Conservation (phyloP, 352 stramenopile species). For the Globisporangium parvum region DNA sequence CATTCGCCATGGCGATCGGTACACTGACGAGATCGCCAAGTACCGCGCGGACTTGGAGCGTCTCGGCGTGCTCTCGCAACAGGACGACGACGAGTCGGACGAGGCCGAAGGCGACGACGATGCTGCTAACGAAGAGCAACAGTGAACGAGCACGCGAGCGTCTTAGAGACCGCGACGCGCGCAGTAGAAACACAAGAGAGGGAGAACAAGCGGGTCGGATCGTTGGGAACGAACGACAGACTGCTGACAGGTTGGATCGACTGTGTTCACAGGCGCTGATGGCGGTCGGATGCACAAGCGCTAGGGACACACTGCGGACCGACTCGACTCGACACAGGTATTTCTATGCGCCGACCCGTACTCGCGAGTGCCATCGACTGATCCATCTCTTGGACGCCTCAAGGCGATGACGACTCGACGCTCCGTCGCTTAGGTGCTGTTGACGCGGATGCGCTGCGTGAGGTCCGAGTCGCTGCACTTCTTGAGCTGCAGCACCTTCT, state of each 20-base stretch:
- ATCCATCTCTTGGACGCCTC: neutral
- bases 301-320: too few species aligned
- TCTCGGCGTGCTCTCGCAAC: constrained; percentile 9
- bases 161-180: neutral
- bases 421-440: constrained; percentile 12
- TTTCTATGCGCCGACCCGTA: too few species aligned
- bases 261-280: too few species aligned
- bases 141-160: neutral
- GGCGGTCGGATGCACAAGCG: too few species aligned
- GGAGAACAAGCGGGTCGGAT: too few species aligned
- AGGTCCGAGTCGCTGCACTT: constrained; percentile 29
- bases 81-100: neutral
- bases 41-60: constrained; percentile 36
- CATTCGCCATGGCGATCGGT: constrained; percentile 59
- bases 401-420: too few species aligned
- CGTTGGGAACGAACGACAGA: too few species aligned
- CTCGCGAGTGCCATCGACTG: too few species aligned
- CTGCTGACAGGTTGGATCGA: too few species aligned
- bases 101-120: neutral
- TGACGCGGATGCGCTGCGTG: constrained; percentile 34
- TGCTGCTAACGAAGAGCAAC: neutral
- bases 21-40: constrained; percentile 51
- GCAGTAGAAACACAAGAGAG: neutral
- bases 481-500: constrained; percentile 47
- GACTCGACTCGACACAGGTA: too few species aligned